phyloP scores from a whole-genome alignment of 768 basidiomycete genomes.

The Leucogyrophana mollusca region DNA sequence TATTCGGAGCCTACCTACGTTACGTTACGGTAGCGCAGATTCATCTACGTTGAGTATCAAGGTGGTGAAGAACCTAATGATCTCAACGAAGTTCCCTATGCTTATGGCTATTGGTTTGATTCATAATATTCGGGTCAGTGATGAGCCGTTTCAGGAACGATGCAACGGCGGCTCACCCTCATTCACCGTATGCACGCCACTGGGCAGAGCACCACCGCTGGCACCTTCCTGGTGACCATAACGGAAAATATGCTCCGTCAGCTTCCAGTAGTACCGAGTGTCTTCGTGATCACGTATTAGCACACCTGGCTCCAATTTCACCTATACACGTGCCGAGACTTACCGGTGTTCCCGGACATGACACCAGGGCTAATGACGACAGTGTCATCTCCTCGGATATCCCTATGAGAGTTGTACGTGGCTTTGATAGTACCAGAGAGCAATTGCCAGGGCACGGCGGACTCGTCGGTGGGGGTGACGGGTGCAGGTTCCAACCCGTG shows the following conservation, averaged over 20 bases:
- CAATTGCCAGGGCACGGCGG: slow-evolving; percentile 41
- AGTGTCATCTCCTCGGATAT: slow-evolving; percentile 28
- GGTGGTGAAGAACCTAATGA: slow-evolving; percentile 62
- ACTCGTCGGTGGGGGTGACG: slow-evolving; percentile 42
- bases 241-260: slow-evolving; percentile 63
- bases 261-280: slow-evolving; percentile 45
- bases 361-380: slow-evolving; percentile 51
- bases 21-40: slow-evolving; percentile 19
- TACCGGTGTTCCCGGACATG: slow-evolving; percentile 55
- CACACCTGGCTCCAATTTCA: neutral
- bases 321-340: no score
- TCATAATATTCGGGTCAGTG: slow-evolving; percentile 6
- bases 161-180: slow-evolving; percentile 48
- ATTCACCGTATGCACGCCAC: slow-evolving; percentile 67
- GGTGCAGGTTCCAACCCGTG: slow-evolving; percentile 64
- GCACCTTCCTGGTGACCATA: slow-evolving; percentile 43
- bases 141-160: neutral
- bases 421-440: slow-evolving; percentile 67
- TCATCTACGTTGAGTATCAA: slow-evolving; percentile 73
- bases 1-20: no score
- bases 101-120: slow-evolving; percentile 38
- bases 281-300: slow-evolving; percentile 24
- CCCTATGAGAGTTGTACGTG: slow-evolving; percentile 51
- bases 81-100: slow-evolving; percentile 55
- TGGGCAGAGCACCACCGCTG: slow-evolving; percentile 26